Evolutionary conservation across 495 filamentous ascomycete genomes (phyloP), one percentile per base, ranked within the genome.

Genomic region (Xylaria grammica): DNA sequence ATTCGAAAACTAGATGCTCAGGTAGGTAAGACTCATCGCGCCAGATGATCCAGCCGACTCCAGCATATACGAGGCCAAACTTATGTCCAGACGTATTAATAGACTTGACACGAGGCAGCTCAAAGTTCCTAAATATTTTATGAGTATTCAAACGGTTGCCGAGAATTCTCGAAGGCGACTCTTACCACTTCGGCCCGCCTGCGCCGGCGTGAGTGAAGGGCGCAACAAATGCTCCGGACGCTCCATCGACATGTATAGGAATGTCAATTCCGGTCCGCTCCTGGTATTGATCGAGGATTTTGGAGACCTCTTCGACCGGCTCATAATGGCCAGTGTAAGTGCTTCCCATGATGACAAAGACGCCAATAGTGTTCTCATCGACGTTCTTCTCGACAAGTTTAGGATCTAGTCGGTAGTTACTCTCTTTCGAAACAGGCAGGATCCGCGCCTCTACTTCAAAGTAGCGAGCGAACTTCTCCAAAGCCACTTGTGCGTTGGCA

Each of bases 261-360:
- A 93, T 90, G 57, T 89, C 83, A 32, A 81, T 67, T 0, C 89
- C 89, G 1, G 86, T 90, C 67, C 86, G 75, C 42, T 81, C 73
- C 72, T 93, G 78, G 42, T 82, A 90, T 58, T 87, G 82, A 67
- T 93, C 89, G 7, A 92, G 80, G 20, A 91, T 80, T 24, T 85
- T 79, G 10, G 84, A 84, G 5, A 92, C 79, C 69, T 89, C 83
- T 65, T 91, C 85, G 1, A 92, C 90, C 0, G 90, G 90, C 75
- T 93, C 89, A 63, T 86, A 92, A 63, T 92, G 90, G 0, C 90
- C 90, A 0, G 90, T 92, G 60, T 92, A 92, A 0, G 90, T 93
- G 57, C 81, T 86, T 13, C 90, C 90, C 29, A 92, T 65, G 52
- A 91, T 93, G 2, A 89, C 86, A 72, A 92, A 93, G 4, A 93